Evolutionary conservation across 306 rosid genomes (phyloP).

Genomic region (Styphnolobium japonicum): DNA sequence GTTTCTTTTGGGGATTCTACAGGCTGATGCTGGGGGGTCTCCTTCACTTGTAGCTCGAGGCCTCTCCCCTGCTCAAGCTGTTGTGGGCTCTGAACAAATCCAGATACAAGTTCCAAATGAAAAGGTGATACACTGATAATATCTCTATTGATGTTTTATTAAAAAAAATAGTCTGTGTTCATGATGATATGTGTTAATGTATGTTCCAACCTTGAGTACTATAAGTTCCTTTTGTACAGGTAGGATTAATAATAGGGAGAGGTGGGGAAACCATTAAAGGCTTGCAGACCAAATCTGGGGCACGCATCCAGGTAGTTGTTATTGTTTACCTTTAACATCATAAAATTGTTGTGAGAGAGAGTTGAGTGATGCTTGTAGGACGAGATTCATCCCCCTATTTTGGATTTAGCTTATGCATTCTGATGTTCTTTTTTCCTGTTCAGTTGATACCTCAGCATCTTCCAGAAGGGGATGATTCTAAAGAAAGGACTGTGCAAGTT

Average conservation of each 20-base stretch:
- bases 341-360: not conserved
- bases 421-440: constrained; percentile 21
- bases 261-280: constrained; percentile 97
- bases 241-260: constrained; percentile 95
- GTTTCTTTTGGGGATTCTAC: constrained; percentile 28
- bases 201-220: not conserved
- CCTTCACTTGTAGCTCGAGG: constrained; percentile 96
- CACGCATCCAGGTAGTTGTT: constrained; percentile 97
- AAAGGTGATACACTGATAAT: constrained; percentile 50
- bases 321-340: constrained; percentile 15
- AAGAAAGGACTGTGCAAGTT: constrained; percentile 87
- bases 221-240: constrained; percentile 42
- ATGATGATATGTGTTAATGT: not conserved
- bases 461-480: constrained; percentile 89
- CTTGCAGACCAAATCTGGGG: constrained; percentile 90
- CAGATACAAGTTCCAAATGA: constrained; percentile 96
- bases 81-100: constrained; percentile 88
- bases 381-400: not conserved
- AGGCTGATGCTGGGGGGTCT: constrained; percentile 99
- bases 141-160: not conserved
- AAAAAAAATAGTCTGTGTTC: not conserved
- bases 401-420: not conserved
- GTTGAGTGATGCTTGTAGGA: not conserved
- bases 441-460: constrained; percentile 97
- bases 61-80: constrained; percentile 64